These are phyloP conservation scores for Mycogone perniciosa DNA, from an alignment of 2,329 filamentous ascomycete species.

Conservation along the genomic window DNA sequence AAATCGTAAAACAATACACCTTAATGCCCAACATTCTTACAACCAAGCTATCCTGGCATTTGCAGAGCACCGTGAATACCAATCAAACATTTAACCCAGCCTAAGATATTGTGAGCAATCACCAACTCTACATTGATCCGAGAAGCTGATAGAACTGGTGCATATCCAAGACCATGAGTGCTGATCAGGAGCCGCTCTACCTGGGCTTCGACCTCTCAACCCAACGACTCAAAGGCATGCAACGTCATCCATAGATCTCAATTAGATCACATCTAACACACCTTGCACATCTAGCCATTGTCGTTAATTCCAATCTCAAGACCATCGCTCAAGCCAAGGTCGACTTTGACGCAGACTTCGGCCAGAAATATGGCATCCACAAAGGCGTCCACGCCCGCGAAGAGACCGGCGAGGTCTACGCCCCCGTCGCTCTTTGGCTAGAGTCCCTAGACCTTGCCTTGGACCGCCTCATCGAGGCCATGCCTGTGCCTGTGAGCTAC, in stretches of 20 bases:
- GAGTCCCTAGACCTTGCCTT: conserved; percentile 87
- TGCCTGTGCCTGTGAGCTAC: conserved; percentile 57
- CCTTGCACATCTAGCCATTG: conserved; percentile 53
- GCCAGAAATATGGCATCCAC: conserved; percentile 64
- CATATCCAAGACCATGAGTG: conserved; percentile 23
- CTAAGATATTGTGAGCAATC: too few relatives aligned
- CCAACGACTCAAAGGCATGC: conserved; percentile 82
- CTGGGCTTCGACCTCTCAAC: conserved; percentile 94
- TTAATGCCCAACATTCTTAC: too few relatives aligned
- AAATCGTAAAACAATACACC: too few relatives aligned
- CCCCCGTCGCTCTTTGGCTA: conserved; percentile 89
- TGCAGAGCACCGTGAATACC: too few relatives aligned
- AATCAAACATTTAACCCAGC: too few relatives aligned
- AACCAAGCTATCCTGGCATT: too few relatives aligned
- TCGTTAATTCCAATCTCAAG: conserved; percentile 75
- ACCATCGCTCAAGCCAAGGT: conserved; percentile 82
- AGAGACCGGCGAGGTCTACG: conserved; percentile 80
- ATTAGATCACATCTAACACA: conserved; percentile 3
- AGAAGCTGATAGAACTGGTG: too few relatives aligned
- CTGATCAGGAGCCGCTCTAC: conserved; percentile 56
- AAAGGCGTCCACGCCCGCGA: conserved; percentile 86
- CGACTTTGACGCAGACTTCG: conserved; percentile 85
- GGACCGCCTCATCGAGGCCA: conserved; percentile 59
- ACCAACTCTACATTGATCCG: not conserved
- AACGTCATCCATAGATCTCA: not conserved